Evolutionary conservation across 441 rosid genomes (phyloP), one percentile per base, ranked within the genome.

Genomic region (Iberis amara): DNA sequence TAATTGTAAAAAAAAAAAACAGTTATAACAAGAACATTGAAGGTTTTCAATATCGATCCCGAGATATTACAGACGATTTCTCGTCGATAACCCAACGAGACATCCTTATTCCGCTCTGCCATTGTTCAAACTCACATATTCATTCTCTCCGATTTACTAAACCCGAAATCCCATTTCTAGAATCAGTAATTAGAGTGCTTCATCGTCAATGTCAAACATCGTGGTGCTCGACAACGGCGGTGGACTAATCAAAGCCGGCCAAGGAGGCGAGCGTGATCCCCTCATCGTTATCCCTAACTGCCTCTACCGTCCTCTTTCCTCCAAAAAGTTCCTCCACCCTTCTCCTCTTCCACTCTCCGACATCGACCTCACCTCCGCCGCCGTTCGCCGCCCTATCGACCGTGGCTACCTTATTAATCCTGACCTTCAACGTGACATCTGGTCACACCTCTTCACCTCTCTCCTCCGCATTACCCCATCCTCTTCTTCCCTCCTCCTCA

Each of bases 171-270:
- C 21, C 21, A 18, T 18, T 18, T 18, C 21, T 18, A 18, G 21
- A 18, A 18, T 18, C 21, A 18, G 21, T 18, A 18, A 18, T 18
- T 18, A 18, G 21, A 18, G 21, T 18, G 21, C 21, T 18, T 18
- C 21, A 18, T 18, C 21, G 21, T 26, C 30, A 33, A 12, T 35
- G n/a, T 24, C 86, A 30, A 81, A 62, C 73, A 77, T 86, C 28
- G 77, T 90, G 42, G 97, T 90, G 7, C 79, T 86, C 0, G 97
- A 90, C 77, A 86, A 86, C 73, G 97, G 97, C 41, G 95, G 95
- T 10, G 83, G 85, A 41, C 67, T 66, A 0, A 77, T 87, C 4
- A 91, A 91, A 70, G 98, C 87, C 8, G 95, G 96, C 3, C 69
- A 74, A 38, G 95, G 85, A 65, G 95, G 95, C 18, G 94, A 91